These are phyloP conservation scores for Juncus effusus DNA, from an alignment of 176 grass and related monocot species.

Conservation along the genomic window DNA sequence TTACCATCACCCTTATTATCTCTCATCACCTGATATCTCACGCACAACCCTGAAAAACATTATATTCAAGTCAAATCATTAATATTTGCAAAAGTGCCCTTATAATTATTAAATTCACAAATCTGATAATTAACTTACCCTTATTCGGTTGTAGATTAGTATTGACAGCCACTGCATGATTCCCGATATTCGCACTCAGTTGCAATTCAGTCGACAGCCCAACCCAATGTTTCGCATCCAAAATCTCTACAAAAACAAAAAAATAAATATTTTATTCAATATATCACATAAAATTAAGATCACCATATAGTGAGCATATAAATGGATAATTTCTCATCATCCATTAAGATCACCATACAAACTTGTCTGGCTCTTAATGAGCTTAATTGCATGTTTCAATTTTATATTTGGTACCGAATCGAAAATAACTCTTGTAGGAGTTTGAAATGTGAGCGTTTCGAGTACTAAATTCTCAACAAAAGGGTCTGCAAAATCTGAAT, in stretches of 20 bases:
- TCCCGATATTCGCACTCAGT: slow-evolving; percentile 36
- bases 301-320: no score
- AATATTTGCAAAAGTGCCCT: slow-evolving; percentile 19
- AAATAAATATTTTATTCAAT: no score
- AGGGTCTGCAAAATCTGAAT: slow-evolving; percentile 50
- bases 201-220: slow-evolving; percentile 32
- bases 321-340: no score
- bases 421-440: slow-evolving; percentile 89
- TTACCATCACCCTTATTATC: slow-evolving; percentile 39
- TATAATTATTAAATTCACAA: not conserved
- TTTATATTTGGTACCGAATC: slow-evolving; percentile 79
- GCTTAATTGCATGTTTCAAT: slow-evolving; percentile 78
- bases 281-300: no score
- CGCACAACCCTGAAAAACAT: slow-evolving; percentile 40
- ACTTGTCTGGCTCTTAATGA: slow-evolving; percentile 79
- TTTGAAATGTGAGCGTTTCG: slow-evolving; percentile 76
- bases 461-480: slow-evolving; percentile 99
- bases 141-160: slow-evolving; percentile 62
- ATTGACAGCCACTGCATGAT: slow-evolving; percentile 53
- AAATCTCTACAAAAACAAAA: slow-evolving; percentile 8
- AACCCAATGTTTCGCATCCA: slow-evolving; percentile 44
- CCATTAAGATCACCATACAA: no score
- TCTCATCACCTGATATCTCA: slow-evolving; percentile 61
- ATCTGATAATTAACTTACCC: slow-evolving; percentile 35
- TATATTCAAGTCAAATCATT: not conserved